Conservation (phyloP, 371 early-diverging fungal genomes). For the Amoeboaphelidium protococcarum region DNA sequence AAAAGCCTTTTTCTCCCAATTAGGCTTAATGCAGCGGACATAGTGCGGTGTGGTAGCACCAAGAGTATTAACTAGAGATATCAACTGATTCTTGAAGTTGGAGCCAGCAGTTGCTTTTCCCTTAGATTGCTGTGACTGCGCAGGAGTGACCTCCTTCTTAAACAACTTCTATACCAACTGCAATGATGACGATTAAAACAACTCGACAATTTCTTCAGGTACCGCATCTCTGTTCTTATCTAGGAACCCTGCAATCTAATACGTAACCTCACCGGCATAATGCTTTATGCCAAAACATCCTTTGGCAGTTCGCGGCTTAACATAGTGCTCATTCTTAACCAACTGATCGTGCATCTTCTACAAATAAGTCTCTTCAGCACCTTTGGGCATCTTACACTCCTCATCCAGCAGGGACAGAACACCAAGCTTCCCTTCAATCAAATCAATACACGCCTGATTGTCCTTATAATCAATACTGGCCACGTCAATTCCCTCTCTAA, state of each 20-base stretch:
- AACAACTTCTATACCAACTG: constrained; percentile 45
- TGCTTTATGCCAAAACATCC: constrained; percentile 59
- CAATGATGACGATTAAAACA: constrained; percentile 36
- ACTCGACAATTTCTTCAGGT: constrained; percentile 56
- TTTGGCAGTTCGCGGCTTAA: constrained; percentile 61
- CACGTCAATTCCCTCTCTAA: constrained; percentile 73
- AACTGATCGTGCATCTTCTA: constrained; percentile 47
- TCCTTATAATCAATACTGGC: constrained; percentile 78
- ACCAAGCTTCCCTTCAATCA: constrained; percentile 90
- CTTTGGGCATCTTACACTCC: constrained; percentile 67
- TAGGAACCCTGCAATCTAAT: constrained; percentile 78
- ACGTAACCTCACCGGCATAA: constrained; percentile 74
- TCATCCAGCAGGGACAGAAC: constrained; percentile 92
- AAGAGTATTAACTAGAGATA: constrained; percentile 77
- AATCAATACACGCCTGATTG: constrained; percentile 96
- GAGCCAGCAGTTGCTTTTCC: constrained; percentile 63
- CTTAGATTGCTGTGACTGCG: constrained; percentile 2
- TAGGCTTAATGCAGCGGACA: constrained; percentile 94
- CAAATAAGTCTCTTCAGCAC: constrained; percentile 51
- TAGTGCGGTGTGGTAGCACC: constrained; percentile 77
- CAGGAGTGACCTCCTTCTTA: constrained; percentile 21
- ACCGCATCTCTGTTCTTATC: constrained; percentile 97
- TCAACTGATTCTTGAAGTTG: constrained; percentile 60
- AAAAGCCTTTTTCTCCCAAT: constrained; percentile 69
- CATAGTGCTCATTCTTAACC: constrained; percentile 21